phyloP scores from a whole-genome alignment of 306 rosid species.

The Cicer bijugum region DNA sequence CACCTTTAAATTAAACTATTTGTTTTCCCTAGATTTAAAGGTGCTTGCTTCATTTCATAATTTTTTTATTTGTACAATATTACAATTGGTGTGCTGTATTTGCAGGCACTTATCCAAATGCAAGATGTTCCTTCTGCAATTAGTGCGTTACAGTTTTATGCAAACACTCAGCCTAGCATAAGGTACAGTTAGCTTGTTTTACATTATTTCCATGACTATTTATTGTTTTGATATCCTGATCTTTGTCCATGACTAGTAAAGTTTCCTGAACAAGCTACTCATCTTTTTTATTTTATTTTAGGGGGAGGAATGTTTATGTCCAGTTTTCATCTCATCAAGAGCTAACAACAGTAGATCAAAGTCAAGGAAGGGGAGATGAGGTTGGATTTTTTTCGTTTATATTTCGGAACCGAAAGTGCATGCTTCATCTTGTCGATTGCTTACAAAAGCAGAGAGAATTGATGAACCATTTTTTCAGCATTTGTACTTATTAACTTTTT shows the following conservation, averaged over 20 bases:
- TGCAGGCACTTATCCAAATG: constrained; percentile 98
- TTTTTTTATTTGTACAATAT: constrained; percentile 32
- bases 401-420: background rate
- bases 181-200: constrained; percentile 56
- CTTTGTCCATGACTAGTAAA: constrained; percentile 19
- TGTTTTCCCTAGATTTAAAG: constrained; percentile 31
- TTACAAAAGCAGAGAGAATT: constrained; percentile 19
- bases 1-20: background rate
- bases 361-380: constrained; percentile 98
- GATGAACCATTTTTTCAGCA: constrained; percentile 6
- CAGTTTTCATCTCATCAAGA: constrained; percentile 99
- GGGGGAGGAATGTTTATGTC: constrained; percentile 99
- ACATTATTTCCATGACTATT: background rate
- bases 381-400: constrained; percentile 57
- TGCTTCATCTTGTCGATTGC: constrained; percentile 34
- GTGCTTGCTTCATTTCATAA: constrained; percentile 15
- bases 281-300: constrained; percentile 43
- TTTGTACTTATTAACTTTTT: background rate
- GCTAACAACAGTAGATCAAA: constrained; percentile 92
- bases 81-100: constrained; percentile 20
- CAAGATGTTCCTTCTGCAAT: constrained; percentile 90
- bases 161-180: constrained; percentile 85
- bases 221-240: constrained; percentile 30
- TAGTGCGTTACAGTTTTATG: constrained; percentile 80
- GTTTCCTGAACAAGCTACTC: background rate